Evolutionary conservation across 75 land plant genomes (phyloP).

Genomic region (Picea sitchensis): DNA sequence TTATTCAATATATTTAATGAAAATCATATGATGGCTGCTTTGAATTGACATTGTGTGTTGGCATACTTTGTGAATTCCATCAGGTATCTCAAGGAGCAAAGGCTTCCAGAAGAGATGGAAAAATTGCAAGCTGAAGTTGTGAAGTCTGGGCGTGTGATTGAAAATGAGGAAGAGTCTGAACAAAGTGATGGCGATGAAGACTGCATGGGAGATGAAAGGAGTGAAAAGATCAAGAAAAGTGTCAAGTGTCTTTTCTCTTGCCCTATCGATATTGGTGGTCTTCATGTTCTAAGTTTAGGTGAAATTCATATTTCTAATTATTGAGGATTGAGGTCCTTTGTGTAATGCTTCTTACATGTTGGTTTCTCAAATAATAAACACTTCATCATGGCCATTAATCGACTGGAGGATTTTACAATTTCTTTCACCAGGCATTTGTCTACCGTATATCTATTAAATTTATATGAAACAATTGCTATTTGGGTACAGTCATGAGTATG

Average conservation of each 20-base stretch:
- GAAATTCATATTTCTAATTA: neutral
- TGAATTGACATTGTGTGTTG: slow-evolving; percentile 1
- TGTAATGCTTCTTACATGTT: neutral
- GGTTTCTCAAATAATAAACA: neutral
- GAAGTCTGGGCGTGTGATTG: slow-evolving; percentile 18
- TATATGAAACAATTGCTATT: neutral
- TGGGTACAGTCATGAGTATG: neutral
- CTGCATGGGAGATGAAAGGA: slow-evolving; percentile 30
- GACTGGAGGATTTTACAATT: neutral
- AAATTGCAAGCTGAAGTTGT: slow-evolving; percentile 36
- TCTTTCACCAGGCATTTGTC: neutral
- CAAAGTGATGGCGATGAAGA: slow-evolving; percentile 39
- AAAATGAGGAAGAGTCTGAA: slow-evolving; percentile 25
- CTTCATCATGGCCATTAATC: neutral
- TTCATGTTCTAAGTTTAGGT: slow-evolving; percentile 68
- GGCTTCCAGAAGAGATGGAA: slow-evolving; percentile 70
- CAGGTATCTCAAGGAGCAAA: slow-evolving; percentile 74
- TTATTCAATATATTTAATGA: neutral
- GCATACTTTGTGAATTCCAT: neutral
- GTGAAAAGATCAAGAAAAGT: slow-evolving; percentile 19
- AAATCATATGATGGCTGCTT: neutral
- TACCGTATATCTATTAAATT: neutral
- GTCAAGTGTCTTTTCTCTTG: slow-evolving; percentile 23
- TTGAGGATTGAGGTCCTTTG: neutral
- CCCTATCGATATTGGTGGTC: slow-evolving; percentile 62